phyloP scores from a whole-genome alignment of 495 filamentous ascomycete species.

The Trichoderma virens region DNA sequence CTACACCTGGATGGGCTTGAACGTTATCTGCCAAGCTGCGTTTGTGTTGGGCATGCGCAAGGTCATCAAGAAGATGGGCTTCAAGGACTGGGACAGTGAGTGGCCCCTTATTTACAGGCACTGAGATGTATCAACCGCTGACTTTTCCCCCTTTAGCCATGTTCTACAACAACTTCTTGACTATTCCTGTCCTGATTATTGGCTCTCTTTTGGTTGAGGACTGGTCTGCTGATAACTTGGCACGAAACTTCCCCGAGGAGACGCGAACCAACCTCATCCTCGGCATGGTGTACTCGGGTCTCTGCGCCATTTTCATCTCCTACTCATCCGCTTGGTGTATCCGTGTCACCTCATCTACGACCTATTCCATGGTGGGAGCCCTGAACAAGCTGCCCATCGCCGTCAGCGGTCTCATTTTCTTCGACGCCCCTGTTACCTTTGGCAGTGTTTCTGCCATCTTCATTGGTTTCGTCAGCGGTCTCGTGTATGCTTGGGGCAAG shows the following conservation, averaged over 20 bases:
- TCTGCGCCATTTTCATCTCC: conserved; percentile 94
- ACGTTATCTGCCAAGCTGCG: conserved; percentile 89
- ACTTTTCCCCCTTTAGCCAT: conserved; percentile 59
- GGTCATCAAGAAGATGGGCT: conserved; percentile 98
- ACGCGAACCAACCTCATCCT: conserved; percentile 65
- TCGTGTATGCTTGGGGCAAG: conserved; percentile 90
- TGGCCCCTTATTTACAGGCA: conserved; percentile 13
- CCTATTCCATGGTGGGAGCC: conserved; percentile 96
- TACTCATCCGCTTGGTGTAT: conserved; percentile 99
- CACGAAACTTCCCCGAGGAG: conserved; percentile 76
- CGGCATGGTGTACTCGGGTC: conserved; percentile 90
- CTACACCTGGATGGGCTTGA: conserved; percentile 97
- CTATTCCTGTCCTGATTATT: conserved; percentile 82
- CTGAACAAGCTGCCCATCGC: conserved; percentile 97
- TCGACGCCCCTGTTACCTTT: conserved; percentile 89
- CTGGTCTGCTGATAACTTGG: conserved; percentile 82
- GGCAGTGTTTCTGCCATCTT: conserved; percentile 82
- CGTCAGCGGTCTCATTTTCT: conserved; percentile 84
- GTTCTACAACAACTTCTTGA: conserved; percentile 99
- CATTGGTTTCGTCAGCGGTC: conserved; percentile 82
- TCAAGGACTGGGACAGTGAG: conserved; percentile 99
- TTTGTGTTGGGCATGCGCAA: conserved; percentile 95
- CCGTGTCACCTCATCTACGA: conserved; percentile 90
- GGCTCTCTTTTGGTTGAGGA: conserved; percentile 81
- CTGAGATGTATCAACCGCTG: conserved; percentile 20